Conservation (phyloP, 2,329 filamentous ascomycete genomes). For the Talaromyces sp. region DNA sequence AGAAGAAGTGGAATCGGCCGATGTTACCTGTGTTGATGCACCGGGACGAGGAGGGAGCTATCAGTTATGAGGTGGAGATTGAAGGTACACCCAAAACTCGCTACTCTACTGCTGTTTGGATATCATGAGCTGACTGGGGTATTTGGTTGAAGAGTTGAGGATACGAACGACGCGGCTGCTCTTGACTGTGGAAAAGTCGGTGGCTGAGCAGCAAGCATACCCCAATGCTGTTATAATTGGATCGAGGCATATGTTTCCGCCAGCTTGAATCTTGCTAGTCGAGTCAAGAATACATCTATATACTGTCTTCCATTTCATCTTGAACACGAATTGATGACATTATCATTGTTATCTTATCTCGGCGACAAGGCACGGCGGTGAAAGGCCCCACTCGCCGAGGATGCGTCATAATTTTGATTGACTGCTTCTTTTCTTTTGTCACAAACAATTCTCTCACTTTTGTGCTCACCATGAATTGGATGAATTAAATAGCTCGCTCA, state of each 20-base stretch:
- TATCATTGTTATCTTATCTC: not conserved
- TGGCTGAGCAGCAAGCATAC: conserved; percentile 57
- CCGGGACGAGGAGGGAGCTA: conserved; percentile 61
- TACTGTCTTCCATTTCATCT: not conserved
- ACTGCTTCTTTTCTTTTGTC: not conserved
- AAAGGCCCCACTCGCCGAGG: not conserved
- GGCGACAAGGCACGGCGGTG: not conserved
- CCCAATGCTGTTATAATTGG: conserved; percentile 59
- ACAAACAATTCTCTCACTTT: not conserved
- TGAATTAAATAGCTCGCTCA: not conserved
- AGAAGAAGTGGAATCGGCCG: conserved; percentile 47
- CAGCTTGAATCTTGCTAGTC: not conserved
- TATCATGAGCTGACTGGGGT: not conserved
- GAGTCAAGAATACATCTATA: not conserved
- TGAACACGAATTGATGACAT: no score
- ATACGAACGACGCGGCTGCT: conserved; percentile 63
- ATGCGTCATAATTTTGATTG: conserved; percentile 9
- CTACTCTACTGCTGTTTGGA: not conserved
- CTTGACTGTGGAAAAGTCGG: conserved; percentile 62
- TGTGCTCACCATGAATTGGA: not conserved
- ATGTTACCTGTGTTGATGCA: conserved; percentile 54
- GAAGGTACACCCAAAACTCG: conserved; percentile 55
- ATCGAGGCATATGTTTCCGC: conserved; percentile 14
- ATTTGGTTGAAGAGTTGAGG: conserved; percentile 57
- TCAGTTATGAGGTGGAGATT: conserved; percentile 68